Percentiles rank a stretch among this genome's conserved stretches.
These are phyloP conservation scores for Bonia amplexicaulis DNA, from an alignment of 176 grass and related monocot genomes.

Conservation along the genomic window DNA sequence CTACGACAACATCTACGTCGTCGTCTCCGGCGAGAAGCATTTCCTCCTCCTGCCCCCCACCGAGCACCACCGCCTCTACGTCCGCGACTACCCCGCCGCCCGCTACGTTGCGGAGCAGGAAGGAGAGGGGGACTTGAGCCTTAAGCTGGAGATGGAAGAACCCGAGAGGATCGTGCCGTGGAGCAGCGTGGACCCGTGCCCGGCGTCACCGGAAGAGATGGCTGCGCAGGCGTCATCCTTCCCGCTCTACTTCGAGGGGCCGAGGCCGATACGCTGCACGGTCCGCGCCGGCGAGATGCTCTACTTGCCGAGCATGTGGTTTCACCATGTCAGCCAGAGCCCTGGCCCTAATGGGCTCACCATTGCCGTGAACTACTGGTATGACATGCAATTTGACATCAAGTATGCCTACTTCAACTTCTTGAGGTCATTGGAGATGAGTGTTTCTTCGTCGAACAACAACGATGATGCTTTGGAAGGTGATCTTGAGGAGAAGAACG, in stretches of 20 bases:
- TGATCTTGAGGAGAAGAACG: background rate
- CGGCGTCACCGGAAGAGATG: slow-evolving; percentile 49
- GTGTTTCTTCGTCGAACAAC: background rate
- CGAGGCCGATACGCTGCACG: slow-evolving; percentile 67
- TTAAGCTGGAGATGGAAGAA: slow-evolving; percentile 64
- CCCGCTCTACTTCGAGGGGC: slow-evolving; percentile 83
- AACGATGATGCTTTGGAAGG: slow-evolving; percentile 6
- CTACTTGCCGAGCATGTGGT: slow-evolving; percentile 97
- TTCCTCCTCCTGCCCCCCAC: slow-evolving; percentile 80
- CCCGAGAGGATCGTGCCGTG: slow-evolving; percentile 65
- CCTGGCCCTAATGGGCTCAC: slow-evolving; percentile 65
- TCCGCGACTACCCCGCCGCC: slow-evolving; percentile 62
- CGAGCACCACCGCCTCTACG: slow-evolving; percentile 83
- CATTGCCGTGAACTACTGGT: slow-evolving; percentile 99
- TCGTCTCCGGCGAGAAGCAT: slow-evolving; percentile 84
- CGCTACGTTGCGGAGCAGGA: slow-evolving; percentile 40
- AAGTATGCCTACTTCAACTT: slow-evolving; percentile 96
- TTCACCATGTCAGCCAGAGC: slow-evolving; percentile 92
- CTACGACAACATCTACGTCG: slow-evolving; percentile 92
- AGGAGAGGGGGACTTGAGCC: slow-evolving; percentile 15
- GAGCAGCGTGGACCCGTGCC: slow-evolving; percentile 85
- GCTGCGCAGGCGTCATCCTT: slow-evolving; percentile 41
- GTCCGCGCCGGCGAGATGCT: slow-evolving; percentile 90
- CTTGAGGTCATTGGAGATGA: slow-evolving; percentile 48
- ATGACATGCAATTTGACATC: slow-evolving; percentile 97